These are phyloP conservation scores for Curvularia sp. DNA, from an alignment of 2,329 filamentous ascomycete genomes.

Conservation along the genomic window DNA sequence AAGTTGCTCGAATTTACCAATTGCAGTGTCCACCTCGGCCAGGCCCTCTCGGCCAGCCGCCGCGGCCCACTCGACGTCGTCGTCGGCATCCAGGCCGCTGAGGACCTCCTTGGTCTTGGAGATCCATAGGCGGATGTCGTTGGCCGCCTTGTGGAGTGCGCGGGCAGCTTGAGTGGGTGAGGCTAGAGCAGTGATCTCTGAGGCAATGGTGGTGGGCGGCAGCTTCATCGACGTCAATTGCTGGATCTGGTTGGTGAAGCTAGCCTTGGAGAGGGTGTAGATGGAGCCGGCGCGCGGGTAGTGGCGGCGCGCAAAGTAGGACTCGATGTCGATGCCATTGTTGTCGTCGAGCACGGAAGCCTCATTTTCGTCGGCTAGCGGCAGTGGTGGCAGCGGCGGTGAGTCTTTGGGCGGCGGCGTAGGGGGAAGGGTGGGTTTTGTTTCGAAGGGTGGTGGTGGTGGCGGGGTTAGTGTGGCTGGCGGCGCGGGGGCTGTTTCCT, in stretches of 20 bases:
- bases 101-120: slow-evolving; percentile 90
- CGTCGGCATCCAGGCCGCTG: slow-evolving; percentile 86
- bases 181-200: slow-evolving; percentile 82
- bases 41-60: slow-evolving; percentile 85
- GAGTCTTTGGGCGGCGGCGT: slow-evolving; percentile 20
- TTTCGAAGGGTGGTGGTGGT: slow-evolving; percentile 20
- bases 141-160: slow-evolving; percentile 83
- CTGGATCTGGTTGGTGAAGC: slow-evolving; percentile 90
- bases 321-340: slow-evolving; percentile 59
- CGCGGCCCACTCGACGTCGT: slow-evolving; percentile 95
- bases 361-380: slow-evolving; percentile 43
- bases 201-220: slow-evolving; percentile 84
- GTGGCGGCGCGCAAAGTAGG: slow-evolving; percentile 72
- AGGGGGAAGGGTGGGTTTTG: slow-evolving; percentile 7
- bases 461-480: slow-evolving; percentile 35
- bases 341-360: slow-evolving; percentile 45
- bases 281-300: slow-evolving; percentile 76
- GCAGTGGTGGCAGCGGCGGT: slow-evolving; percentile 42
- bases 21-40: slow-evolving; percentile 71
- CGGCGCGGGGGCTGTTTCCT: neutral
- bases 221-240: slow-evolving; percentile 90
- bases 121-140: slow-evolving; percentile 95
- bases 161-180: slow-evolving; percentile 84
- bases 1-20: slow-evolving; percentile 83
- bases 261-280: slow-evolving; percentile 89